These are phyloP conservation scores for Millerago galiae DNA, from an alignment of 805 yeast genomes.

Conservation along the genomic window DNA sequence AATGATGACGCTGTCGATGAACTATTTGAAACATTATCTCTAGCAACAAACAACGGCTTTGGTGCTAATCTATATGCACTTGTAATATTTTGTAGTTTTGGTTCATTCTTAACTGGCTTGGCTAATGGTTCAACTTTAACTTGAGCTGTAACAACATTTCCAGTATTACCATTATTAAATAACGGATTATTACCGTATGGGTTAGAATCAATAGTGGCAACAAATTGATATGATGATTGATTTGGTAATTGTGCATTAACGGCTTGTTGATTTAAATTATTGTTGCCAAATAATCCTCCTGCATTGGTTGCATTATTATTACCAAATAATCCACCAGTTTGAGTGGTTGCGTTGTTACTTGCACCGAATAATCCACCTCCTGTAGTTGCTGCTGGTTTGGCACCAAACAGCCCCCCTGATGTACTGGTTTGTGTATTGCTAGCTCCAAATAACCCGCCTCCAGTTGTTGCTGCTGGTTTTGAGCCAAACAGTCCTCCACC, in stretches of 20 bases:
- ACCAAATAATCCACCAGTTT: slow-evolving; percentile 38
- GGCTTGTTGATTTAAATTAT: slow-evolving; percentile 7
- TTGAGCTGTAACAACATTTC: slow-evolving; percentile 30
- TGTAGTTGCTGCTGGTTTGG: slow-evolving; percentile 13
- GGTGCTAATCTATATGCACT: slow-evolving; percentile 63
- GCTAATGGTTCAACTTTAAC: slow-evolving; percentile 37
- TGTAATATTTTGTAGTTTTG: slow-evolving; percentile 54
- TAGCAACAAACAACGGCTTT: slow-evolving; percentile 42
- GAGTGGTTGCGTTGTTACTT: slow-evolving; percentile 15
- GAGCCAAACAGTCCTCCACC: slow-evolving; percentile 9
- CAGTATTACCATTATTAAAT: slow-evolving; percentile 37
- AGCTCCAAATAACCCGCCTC: slow-evolving; percentile 35
- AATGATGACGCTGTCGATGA: not conserved
- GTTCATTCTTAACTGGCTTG: slow-evolving; percentile 41
- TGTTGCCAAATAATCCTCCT: slow-evolving; percentile 32
- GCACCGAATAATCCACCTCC: slow-evolving; percentile 35
- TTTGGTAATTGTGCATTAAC: slow-evolving; percentile 12
- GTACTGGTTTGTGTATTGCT: slow-evolving; percentile 19
- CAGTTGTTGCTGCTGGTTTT: slow-evolving; percentile 17
- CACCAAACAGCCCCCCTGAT: slow-evolving; percentile 25
- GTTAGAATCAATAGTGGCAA: slow-evolving; percentile 36
- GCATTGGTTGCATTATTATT: slow-evolving; percentile 16
- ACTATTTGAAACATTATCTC: not conserved
- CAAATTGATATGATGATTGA: slow-evolving; percentile 19
- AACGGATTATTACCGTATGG: slow-evolving; percentile 81